phyloP scores from a whole-genome alignment of 2,329 filamentous ascomycete genomes.

The Sphaerostilbella broomeana region DNA sequence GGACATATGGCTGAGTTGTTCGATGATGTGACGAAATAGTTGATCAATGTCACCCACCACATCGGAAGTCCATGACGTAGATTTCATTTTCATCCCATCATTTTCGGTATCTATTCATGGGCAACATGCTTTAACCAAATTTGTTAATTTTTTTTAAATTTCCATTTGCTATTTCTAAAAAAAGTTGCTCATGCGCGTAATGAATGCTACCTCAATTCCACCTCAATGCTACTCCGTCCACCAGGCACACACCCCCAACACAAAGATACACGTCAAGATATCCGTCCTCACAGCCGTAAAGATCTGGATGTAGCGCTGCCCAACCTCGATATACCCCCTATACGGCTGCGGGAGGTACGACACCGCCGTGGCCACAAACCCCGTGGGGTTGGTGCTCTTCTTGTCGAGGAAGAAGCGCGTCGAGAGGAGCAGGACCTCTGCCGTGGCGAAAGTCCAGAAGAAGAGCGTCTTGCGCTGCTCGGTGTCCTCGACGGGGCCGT shows the following conservation, averaged over 20 bases:
- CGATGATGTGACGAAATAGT: too few relatives aligned
- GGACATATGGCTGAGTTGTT: too few relatives aligned
- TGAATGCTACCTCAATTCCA: neutral
- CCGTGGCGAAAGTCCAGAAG: conserved; percentile 76
- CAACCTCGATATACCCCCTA: conserved; percentile 54
- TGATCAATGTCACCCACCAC: too few relatives aligned
- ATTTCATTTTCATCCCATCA: conserved; percentile 1
- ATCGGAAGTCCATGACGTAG: neutral
- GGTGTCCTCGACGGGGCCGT: conserved; percentile 22
- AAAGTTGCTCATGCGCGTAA: neutral
- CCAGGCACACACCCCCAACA: conserved; percentile 56
- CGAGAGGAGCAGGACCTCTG: conserved; percentile 65
- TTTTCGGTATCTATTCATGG: too few relatives aligned
- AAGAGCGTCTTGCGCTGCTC: conserved; percentile 39
- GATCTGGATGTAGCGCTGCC: conserved; percentile 62
- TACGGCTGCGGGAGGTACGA: conserved; percentile 61
- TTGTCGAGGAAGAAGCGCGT: conserved; percentile 65
- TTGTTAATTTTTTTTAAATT: too few relatives aligned
- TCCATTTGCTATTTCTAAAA: too few relatives aligned
- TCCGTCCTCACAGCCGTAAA: conserved; percentile 65
- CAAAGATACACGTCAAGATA: conserved; percentile 70
- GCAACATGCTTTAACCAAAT: too few relatives aligned
- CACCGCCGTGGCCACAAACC: conserved; percentile 56
- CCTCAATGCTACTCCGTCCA: conserved; percentile 19
- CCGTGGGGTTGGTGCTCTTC: conserved; percentile 48